Conservation (phyloP, 208 protist species). For the Leishmania mexicana region DNA sequence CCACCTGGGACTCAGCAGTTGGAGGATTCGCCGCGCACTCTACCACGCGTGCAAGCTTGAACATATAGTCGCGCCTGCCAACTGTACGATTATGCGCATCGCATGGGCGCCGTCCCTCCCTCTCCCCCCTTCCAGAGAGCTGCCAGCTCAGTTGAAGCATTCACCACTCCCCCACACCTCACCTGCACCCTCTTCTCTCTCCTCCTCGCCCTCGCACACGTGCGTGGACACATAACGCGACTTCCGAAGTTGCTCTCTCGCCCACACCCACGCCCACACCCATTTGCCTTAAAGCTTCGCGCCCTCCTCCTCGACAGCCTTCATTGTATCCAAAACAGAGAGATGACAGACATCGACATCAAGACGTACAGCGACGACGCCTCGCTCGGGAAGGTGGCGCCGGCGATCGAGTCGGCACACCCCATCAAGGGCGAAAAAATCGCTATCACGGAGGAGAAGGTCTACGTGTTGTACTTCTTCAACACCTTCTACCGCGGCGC, state of each 20-base stretch:
- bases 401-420: conserved; percentile 58
- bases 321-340: neutral
- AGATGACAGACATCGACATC: conserved; percentile 84
- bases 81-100: neutral
- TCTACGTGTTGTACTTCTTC: conserved; percentile 92
- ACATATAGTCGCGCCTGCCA: neutral
- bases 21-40: neutral
- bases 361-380: conserved; percentile 90
- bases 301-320: neutral
- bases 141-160: neutral
- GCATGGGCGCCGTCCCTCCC: neutral
- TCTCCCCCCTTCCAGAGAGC: neutral
- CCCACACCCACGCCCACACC: neutral
- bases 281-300: neutral
- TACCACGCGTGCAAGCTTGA: neutral
- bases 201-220: neutral
- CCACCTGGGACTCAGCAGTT: neutral
- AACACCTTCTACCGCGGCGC: conserved; percentile 93
- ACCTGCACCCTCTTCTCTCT: neutral
- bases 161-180: neutral
- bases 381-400: conserved; percentile 67
- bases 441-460: conserved; percentile 51
- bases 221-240: neutral
- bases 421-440: conserved; percentile 81
- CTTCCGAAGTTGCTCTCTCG: conserved; percentile 3